A percentile compares a stretch with the other conserved stretches of the same genome.
phyloP scores from a whole-genome alignment of 495 filamentous ascomycete species.

The Neurospora terricola region DNA sequence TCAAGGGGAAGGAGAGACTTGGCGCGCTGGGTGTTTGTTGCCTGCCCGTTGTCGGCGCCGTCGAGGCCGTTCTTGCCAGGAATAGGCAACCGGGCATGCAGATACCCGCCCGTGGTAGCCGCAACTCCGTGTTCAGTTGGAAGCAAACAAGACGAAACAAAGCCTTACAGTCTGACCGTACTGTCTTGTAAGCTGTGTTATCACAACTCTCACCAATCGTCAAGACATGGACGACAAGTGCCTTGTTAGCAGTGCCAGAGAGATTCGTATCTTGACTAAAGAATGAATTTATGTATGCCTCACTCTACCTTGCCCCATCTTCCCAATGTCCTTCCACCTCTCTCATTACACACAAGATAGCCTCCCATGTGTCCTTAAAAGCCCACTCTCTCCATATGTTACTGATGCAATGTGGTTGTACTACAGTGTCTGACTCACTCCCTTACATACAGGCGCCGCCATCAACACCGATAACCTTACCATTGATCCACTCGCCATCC shows the following conservation, averaged over 20 bases:
- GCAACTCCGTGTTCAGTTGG: background rate
- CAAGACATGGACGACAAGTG: background rate
- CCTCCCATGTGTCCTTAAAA: background rate
- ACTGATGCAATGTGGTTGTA: background rate
- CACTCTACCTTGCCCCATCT: background rate
- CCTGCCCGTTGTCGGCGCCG: background rate
- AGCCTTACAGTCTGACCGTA: background rate
- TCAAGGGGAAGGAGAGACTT: background rate
- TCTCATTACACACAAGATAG: background rate
- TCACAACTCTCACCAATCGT: background rate
- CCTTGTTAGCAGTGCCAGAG: too few species aligned
- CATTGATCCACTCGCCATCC: constrained; percentile 59
- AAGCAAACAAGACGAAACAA: background rate
- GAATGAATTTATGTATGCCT: background rate
- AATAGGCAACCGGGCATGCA: background rate
- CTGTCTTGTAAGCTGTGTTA: background rate
- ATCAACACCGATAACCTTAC: constrained; percentile 42
- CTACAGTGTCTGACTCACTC: background rate
- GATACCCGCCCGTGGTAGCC: background rate
- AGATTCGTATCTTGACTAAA: background rate
- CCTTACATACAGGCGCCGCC: constrained; percentile 39
- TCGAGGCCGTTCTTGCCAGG: background rate
- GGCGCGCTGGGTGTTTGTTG: background rate
- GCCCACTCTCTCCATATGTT: background rate
- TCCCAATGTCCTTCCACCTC: too few species aligned